Percentiles rank a stretch among this genome's conserved stretches.
phyloP scores from a whole-genome alignment of 179 eudicot genomes.

The Spinacia oleracea region DNA sequence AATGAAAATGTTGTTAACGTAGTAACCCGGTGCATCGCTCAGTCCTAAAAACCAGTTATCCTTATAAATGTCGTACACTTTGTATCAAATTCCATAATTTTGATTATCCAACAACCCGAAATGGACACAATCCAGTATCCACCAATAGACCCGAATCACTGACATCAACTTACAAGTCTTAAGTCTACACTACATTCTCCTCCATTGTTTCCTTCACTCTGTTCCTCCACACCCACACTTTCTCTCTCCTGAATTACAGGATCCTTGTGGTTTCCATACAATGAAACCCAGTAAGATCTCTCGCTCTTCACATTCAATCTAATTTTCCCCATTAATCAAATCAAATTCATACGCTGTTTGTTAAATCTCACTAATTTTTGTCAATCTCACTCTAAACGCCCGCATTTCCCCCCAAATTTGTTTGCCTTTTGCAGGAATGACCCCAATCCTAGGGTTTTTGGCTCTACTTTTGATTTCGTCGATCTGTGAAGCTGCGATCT shows the following conservation, averaged over 20 bases:
- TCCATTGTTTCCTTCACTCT: not conserved
- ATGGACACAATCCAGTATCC: not conserved
- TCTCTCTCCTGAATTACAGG: not conserved
- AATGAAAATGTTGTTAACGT: too few species aligned
- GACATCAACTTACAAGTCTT: slow-evolving; percentile 31
- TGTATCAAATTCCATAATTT: too few species aligned
- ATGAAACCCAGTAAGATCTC: slow-evolving; percentile 35
- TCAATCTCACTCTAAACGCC: not conserved
- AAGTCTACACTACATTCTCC: slow-evolving; percentile 17
- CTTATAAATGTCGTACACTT: too few species aligned
- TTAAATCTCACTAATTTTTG: slow-evolving; percentile 1
- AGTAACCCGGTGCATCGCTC: too few species aligned
- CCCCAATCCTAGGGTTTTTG: slow-evolving; percentile 47
- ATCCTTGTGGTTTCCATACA: not conserved
- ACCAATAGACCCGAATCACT: slow-evolving; percentile 10
- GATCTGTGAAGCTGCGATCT: slow-evolving; percentile 58
- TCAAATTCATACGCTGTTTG: not conserved
- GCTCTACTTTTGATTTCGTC: slow-evolving; percentile 35
- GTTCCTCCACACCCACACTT: not conserved
- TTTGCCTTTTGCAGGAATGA: slow-evolving; percentile 43
- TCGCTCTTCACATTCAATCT: not conserved
- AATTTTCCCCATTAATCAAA: not conserved
- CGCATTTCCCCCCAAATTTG: slow-evolving; percentile 2
- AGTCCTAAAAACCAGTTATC: too few species aligned
- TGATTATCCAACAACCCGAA: not conserved